A percentile compares a stretch with the other conserved stretches of the same genome.
phyloP scores from a whole-genome alignment of 2,329 filamentous ascomycete genomes.

The Penicillium sp. region DNA sequence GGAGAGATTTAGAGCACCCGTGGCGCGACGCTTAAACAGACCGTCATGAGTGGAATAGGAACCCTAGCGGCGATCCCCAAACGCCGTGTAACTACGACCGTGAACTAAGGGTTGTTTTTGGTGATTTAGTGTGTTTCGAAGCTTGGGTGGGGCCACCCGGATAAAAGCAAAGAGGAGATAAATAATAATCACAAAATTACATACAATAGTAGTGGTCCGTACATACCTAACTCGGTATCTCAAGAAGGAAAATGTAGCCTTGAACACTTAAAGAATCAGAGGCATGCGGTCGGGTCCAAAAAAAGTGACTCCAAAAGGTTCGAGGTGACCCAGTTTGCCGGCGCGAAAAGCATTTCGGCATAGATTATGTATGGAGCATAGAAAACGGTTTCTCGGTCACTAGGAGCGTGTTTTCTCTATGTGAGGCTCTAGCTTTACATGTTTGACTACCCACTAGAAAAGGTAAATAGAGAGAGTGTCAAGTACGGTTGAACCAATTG shows the following conservation, averaged over 20 bases:
- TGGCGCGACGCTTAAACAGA: background rate
- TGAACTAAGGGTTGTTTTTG: background rate
- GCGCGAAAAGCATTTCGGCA: constrained; percentile 3
- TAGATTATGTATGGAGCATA: background rate
- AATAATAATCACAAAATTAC: background rate
- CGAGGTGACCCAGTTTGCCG: constrained; percentile 11
- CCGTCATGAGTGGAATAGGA: constrained; percentile 13
- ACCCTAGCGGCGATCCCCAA: constrained; percentile 33
- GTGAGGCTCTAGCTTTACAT: background rate
- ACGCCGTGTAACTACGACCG: background rate
- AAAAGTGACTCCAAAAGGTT: constrained; percentile 2
- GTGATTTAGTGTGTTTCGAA: constrained; percentile 6
- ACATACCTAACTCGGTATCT: background rate
- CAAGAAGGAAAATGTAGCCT: background rate
- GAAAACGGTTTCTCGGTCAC: background rate
- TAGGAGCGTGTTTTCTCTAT: background rate
- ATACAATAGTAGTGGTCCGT: background rate
- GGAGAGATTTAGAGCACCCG: background rate
- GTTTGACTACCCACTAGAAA: background rate
- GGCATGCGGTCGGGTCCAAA: constrained; percentile 2
- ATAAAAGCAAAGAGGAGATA: background rate
- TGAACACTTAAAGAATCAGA: constrained; percentile 1
- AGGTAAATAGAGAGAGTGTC: background rate
- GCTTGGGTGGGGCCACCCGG: constrained; percentile 21
- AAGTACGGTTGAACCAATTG: too few relatives aligned